Evolutionary conservation across 1,139 yeast genomes (phyloP).

Genomic region (Tardiomyces digboiensis): DNA sequence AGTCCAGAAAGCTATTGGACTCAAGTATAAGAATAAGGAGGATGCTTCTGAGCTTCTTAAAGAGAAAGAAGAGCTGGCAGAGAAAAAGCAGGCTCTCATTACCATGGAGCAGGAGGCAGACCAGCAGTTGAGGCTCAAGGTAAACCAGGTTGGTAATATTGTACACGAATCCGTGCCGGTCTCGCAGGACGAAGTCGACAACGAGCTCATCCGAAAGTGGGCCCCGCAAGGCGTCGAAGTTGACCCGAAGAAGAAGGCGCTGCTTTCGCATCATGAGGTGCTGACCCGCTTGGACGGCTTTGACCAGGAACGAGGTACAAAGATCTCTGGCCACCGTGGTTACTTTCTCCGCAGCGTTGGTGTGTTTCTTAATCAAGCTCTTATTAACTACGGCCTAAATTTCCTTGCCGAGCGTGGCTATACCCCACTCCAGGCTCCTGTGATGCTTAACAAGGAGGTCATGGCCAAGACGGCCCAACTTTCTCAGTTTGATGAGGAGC

Average conservation of each 20-base stretch:
- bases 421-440: conserved; percentile 95
- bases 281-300: conserved; percentile 92
- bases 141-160: conserved; percentile 84
- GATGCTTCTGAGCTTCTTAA: conserved; percentile 80
- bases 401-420: conserved; percentile 77
- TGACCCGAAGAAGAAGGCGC: conserved; percentile 54
- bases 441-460: conserved; percentile 98
- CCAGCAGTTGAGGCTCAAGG: conserved; percentile 61
- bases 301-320: conserved; percentile 98
- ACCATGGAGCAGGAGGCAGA: conserved; percentile 76
- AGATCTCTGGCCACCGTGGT: conserved; percentile 98
- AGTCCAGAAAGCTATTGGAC: conserved; percentile 87
- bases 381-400: conserved; percentile 88
- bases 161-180: conserved; percentile 88
- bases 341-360: conserved; percentile 92
- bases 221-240: conserved; percentile 53
- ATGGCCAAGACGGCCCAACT: conserved; percentile 99
- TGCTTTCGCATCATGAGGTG: conserved; percentile 91
- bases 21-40: conserved; percentile 88
- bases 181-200: conserved; percentile 84
- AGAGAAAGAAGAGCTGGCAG: conserved; percentile 65
- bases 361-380: conserved; percentile 95
- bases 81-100: conserved; percentile 56
- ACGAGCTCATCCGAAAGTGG: conserved; percentile 83
- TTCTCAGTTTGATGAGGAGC: conserved; percentile 95